Evolutionary conservation across 441 rosid species (phyloP).

Genomic region (Syzygium syzygioides): DNA sequence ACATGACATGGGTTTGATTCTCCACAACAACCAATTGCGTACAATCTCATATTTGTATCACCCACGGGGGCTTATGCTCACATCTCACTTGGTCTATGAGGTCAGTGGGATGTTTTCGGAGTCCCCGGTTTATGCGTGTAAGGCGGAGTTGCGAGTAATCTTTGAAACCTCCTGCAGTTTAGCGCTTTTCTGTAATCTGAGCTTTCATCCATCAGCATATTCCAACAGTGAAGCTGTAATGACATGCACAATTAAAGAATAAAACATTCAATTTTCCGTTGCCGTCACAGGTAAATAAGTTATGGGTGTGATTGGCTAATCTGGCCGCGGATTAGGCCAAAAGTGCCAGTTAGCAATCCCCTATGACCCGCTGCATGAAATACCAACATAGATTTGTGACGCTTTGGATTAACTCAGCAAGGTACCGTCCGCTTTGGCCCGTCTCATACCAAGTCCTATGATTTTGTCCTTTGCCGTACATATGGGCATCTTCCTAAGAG

Average conservation of each 20-base stretch:
- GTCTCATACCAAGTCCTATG: fast-evolving
- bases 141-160: neutral
- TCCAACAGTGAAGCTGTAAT: neutral
- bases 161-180: neutral
- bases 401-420: neutral
- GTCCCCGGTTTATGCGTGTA: neutral
- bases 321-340: neutral
- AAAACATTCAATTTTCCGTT: neutral
- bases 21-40: neutral
- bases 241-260: neutral
- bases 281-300: neutral
- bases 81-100: neutral
- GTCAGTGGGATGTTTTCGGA: neutral
- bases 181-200: neutral
- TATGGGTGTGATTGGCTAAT: neutral
- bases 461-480: fast-evolving
- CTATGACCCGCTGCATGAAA: too few species aligned
- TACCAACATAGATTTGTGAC: too few species aligned
- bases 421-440: fast-evolving
- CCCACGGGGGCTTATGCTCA: neutral
- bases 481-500: neutral
- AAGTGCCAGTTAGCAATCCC: neutral
- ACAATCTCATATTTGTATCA: neutral
- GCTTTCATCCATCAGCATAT: neutral
- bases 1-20: neutral